Conservation (phyloP, 2,329 filamentous ascomycete species). For the Tolypocladium paradoxum region DNA sequence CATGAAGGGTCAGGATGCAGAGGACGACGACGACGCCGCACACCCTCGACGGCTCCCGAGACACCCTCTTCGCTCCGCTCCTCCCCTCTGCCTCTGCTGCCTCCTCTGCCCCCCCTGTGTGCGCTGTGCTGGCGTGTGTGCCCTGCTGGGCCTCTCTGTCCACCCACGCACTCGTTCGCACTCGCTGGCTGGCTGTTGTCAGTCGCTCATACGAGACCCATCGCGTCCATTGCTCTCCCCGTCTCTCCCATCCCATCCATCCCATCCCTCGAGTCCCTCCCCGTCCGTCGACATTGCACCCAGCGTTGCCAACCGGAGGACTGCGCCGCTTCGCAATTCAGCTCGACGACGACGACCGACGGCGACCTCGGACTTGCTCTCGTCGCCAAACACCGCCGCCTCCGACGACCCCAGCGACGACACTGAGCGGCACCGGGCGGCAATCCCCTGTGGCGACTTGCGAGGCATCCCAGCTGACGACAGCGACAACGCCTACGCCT, state of each 20-base stretch:
- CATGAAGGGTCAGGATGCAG: constrained; percentile 6
- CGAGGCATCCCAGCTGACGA: constrained; percentile 7
- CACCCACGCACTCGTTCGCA: background rate
- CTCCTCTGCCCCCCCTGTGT: background rate
- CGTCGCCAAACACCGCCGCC: background rate
- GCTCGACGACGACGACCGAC: background rate
- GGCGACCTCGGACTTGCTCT: background rate
- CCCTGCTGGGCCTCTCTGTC: background rate
- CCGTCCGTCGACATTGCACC: background rate
- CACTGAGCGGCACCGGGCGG: background rate
- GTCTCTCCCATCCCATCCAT: background rate
- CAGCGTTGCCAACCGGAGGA: background rate
- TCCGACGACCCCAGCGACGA: background rate
- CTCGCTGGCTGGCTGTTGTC: background rate
- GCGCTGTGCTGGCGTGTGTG: background rate
- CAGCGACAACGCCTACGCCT: constrained; percentile 2
- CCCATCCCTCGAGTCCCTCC: constrained; percentile 1
- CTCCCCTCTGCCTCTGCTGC: background rate
- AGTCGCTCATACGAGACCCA: background rate
- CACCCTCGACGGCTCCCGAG: constrained; percentile 1
- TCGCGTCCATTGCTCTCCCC: background rate
- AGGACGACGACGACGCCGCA: too few species aligned
- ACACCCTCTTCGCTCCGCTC: constrained; percentile 1
- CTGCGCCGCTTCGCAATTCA: background rate
- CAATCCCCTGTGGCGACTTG: constrained; percentile 3